These are phyloP conservation scores for Colletotrichum lini DNA, from an alignment of 2,329 filamentous ascomycete species.

Conservation along the genomic window DNA sequence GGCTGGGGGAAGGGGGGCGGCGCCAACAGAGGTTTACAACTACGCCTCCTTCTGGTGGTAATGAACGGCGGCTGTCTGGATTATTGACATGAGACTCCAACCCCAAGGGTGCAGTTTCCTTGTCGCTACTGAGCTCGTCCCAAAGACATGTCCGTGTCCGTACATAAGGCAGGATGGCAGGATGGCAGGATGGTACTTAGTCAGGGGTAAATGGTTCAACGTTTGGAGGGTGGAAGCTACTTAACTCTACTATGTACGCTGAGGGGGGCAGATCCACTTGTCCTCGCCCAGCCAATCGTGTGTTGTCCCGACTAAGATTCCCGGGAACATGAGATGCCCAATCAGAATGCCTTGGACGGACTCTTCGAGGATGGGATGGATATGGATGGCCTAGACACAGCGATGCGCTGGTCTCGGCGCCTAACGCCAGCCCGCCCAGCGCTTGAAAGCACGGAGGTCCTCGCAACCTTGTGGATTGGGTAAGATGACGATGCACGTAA, in stretches of 20 bases:
- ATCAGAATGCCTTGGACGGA: conserved; percentile 14
- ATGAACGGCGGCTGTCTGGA: not conserved
- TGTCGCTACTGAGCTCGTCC: no score
- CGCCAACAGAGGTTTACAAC: not conserved
- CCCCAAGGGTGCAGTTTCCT: conserved; percentile 14
- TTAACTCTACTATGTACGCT: not conserved
- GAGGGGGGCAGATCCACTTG: not conserved
- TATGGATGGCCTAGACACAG: conserved; percentile 14
- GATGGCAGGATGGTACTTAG: not conserved
- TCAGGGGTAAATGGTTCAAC: conserved; percentile 11
- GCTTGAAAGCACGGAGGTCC: not conserved
- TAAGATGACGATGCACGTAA: conserved; percentile 30
- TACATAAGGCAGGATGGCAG: no score
- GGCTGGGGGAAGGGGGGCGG: conserved; percentile 2
- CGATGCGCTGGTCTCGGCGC: conserved; percentile 34
- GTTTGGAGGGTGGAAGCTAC: no score
- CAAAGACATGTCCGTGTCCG: no score
- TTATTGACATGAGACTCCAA: not conserved
- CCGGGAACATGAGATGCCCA: not conserved
- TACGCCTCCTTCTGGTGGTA: conserved; percentile 6
- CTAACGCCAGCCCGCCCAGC: conserved; percentile 30
- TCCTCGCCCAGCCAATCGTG: conserved; percentile 19
- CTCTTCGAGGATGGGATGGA: not conserved
- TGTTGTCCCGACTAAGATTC: conserved; percentile 4
- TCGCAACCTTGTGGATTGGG: not conserved